phyloP scores from a whole-genome alignment of 2,329 filamentous ascomycete species.

The Cladosporium cucumerinum region DNA sequence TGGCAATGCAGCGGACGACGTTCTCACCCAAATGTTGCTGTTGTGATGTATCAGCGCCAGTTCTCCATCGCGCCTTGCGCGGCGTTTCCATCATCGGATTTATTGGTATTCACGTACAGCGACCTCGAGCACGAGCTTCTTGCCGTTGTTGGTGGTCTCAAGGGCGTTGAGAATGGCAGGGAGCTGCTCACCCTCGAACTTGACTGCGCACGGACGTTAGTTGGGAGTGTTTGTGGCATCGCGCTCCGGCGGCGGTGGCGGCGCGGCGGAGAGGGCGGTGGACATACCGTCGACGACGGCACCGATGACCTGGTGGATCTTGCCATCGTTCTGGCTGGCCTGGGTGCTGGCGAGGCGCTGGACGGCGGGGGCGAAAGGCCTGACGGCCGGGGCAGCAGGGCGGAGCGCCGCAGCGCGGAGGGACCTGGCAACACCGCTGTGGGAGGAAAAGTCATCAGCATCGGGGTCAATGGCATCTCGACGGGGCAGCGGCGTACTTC shows the following conservation, averaged over 20 bases:
- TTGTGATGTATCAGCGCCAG: constrained; percentile 19
- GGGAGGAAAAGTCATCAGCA: constrained; percentile 39
- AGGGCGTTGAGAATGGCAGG: constrained; percentile 97
- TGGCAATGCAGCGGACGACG: constrained; percentile 99
- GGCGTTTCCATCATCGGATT: constrained; percentile 9
- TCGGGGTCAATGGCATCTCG: constrained; percentile 21
- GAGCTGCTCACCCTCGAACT: constrained; percentile 92
- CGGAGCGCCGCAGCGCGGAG: constrained; percentile 59
- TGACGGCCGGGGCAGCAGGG: constrained; percentile 52
- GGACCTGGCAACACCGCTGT: constrained; percentile 64
- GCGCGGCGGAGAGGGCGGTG: constrained; percentile 1
- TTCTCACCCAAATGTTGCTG: constrained; percentile 99
- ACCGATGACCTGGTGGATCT: constrained; percentile 85
- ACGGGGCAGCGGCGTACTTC: constrained; percentile 58
- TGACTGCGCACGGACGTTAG: constrained; percentile 60
- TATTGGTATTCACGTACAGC: constrained; percentile 63
- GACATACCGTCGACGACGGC: constrained; percentile 95
- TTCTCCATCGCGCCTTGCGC: constrained; percentile 6
- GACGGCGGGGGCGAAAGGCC: constrained; percentile 57
- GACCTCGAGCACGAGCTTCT: constrained; percentile 96
- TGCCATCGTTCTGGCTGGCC: constrained; percentile 53
- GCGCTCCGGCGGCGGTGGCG: constrained; percentile 13
- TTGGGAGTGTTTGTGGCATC: constrained; percentile 22
- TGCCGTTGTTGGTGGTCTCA: constrained; percentile 82
- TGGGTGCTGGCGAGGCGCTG: constrained; percentile 62